Conservation (phyloP, 768 basidiomycete genomes). For the Serendipita sp. region DNA sequence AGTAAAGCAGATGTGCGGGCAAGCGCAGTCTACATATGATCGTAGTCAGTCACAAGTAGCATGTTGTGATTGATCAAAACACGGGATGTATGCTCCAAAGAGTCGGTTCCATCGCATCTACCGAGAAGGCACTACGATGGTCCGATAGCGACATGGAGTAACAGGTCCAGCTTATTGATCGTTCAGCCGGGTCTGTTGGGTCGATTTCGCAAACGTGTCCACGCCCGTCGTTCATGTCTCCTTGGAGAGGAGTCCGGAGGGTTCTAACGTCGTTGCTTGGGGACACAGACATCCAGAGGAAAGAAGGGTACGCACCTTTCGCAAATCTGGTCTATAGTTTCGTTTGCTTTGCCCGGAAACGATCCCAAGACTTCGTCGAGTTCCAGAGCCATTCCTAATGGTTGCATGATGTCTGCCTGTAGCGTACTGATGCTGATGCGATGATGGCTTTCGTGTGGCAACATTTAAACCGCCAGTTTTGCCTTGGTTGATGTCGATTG, state of each 20-base stretch:
- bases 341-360: slow-evolving; percentile 42
- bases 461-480: slow-evolving; percentile 39
- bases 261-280: slow-evolving; percentile 82
- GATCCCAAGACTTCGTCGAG: slow-evolving; percentile 54
- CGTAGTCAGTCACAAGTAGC: not conserved
- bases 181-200: slow-evolving; percentile 30
- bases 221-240: slow-evolving; percentile 74
- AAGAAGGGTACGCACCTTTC: slow-evolving; percentile 38
- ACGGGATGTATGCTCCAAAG: slow-evolving; percentile 48
- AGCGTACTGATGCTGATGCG: slow-evolving; percentile 35
- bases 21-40: slow-evolving; percentile 44
- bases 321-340: slow-evolving; percentile 66
- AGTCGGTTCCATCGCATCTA: slow-evolving; percentile 48
- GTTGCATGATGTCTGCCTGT: slow-evolving; percentile 31
- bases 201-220: slow-evolving; percentile 82
- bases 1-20: slow-evolving; percentile 58
- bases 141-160: slow-evolving; percentile 65
- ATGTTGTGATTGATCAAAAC: no score
- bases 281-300: not conserved
- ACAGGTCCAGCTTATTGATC: slow-evolving; percentile 44
- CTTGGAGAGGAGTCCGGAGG: slow-evolving; percentile 32
- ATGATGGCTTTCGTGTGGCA: slow-evolving; percentile 48
- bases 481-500: slow-evolving; percentile 45
- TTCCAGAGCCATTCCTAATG: slow-evolving; percentile 54
- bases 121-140: slow-evolving; percentile 37